phyloP scores from a whole-genome alignment of 805 yeast species.

The Ogataea nonfermentans region DNA sequence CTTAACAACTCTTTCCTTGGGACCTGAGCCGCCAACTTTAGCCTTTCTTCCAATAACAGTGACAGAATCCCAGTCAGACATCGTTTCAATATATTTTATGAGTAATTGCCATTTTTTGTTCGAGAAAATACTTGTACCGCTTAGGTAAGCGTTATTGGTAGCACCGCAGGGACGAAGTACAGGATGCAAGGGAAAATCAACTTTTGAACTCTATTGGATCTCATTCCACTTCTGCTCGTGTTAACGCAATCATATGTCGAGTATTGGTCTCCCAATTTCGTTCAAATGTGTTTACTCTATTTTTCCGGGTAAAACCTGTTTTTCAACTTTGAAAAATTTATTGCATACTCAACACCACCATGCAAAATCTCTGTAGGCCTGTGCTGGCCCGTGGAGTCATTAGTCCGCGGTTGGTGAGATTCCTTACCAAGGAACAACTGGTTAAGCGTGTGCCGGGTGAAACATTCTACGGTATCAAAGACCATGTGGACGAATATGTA shows the following conservation, averaged over 20 bases:
- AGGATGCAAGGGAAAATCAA: too few relatives aligned
- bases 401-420: not conserved
- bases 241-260: too few relatives aligned
- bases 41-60: constrained; percentile 89
- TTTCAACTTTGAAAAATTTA: constrained; percentile 6
- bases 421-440: constrained; percentile 1
- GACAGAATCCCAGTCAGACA: constrained; percentile 87
- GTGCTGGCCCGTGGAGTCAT: not conserved
- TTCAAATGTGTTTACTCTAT: too few relatives aligned
- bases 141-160: constrained; percentile 3
- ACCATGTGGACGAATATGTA: constrained; percentile 31
- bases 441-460: constrained; percentile 4
- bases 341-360: constrained; percentile 2
- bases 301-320: too few relatives aligned
- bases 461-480: constrained; percentile 22
- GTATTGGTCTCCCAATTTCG: too few relatives aligned
- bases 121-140: constrained; percentile 8
- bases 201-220: too few relatives aligned
- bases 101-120: constrained; percentile 9
- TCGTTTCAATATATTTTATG: constrained; percentile 7
- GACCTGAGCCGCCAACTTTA: constrained; percentile 78
- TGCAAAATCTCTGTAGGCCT: constrained; percentile 10
- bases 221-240: too few relatives aligned
- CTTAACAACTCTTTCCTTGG: constrained; percentile 80
- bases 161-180: not conserved